These are phyloP conservation scores for Dioscorea cayenensis DNA, from an alignment of 116 monocot genomes.

Conservation along the genomic window DNA sequence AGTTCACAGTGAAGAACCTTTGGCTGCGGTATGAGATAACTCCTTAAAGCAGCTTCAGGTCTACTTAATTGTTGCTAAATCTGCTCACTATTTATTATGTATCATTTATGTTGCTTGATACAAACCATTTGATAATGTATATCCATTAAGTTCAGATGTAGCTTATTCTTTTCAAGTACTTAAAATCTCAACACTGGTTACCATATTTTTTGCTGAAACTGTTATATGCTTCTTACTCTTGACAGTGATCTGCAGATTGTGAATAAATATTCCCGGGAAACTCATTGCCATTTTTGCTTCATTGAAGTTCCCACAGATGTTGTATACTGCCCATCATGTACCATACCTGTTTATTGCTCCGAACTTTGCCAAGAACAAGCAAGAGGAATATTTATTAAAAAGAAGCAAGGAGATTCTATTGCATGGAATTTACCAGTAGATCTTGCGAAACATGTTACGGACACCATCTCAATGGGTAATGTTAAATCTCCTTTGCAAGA, in stretches of 20 bases:
- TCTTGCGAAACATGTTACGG: slow-evolving; percentile 26
- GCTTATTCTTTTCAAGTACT: neutral
- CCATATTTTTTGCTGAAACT: slow-evolving; percentile 18
- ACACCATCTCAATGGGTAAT: slow-evolving; percentile 7
- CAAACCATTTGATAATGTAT: neutral
- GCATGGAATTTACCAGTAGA: slow-evolving; percentile 23
- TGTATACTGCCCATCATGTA: slow-evolving; percentile 74
- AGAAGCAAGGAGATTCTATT: slow-evolving; percentile 15
- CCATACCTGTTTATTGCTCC: slow-evolving; percentile 86
- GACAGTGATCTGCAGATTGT: slow-evolving; percentile 58
- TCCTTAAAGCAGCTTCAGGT: too few relatives aligned
- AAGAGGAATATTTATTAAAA: neutral
- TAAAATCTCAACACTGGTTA: neutral
- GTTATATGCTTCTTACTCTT: slow-evolving; percentile 28
- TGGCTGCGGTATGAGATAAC: slow-evolving; percentile 66
- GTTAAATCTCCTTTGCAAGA: neutral
- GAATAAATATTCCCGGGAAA: slow-evolving; percentile 64
- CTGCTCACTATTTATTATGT: neutral
- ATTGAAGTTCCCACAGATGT: slow-evolving; percentile 60
- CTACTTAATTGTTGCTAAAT: too few relatives aligned
- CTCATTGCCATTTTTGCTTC: slow-evolving; percentile 92
- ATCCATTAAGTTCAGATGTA: neutral
- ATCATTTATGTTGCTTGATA: neutral
- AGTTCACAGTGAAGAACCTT: slow-evolving; percentile 76
- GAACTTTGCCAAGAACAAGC: slow-evolving; percentile 57